Conservation (phyloP, 163 green algal genomes). For the Chlamydomonas reinhardtii region DNA sequence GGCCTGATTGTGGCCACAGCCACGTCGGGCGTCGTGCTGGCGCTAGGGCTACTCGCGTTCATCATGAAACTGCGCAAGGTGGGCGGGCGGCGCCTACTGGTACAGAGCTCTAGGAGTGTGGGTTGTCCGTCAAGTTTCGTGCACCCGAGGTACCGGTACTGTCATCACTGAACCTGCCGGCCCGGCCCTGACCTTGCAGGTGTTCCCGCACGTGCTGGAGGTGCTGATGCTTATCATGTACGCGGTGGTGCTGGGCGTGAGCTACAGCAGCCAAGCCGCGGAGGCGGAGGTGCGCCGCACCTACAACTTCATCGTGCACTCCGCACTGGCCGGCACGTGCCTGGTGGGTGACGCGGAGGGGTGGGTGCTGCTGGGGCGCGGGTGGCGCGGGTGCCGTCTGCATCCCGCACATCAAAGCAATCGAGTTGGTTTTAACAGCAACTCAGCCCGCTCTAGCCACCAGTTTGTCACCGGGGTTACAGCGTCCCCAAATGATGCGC, state of each 20-base stretch:
- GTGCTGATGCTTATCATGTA: conserved; percentile 50
- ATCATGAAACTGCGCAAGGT: conserved; percentile 46
- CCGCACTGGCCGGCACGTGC: conserved; percentile 33
- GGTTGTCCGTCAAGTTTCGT: no score
- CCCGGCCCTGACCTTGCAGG: not conserved
- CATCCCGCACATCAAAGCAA: no score
- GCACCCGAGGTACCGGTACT: no score
- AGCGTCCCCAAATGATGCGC: no score
- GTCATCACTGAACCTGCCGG: no score
- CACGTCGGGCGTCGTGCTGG: not conserved
- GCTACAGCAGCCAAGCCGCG: not conserved
- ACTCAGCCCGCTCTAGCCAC: no score
- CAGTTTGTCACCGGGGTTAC: no score
- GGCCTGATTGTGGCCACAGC: conserved; percentile 42
- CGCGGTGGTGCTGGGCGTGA: conserved; percentile 44
- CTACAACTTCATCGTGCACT: conserved; percentile 55
- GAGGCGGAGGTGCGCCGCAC: conserved; percentile 27
- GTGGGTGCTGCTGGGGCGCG: no score
- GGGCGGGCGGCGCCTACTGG: not conserved
- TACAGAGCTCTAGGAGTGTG: no score
- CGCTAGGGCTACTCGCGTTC: not conserved
- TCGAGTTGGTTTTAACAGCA: no score
- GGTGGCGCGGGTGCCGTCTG: no score
- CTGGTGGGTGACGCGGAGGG: conserved; percentile 25
- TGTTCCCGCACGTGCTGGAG: conserved; percentile 52